These are phyloP conservation scores for Trapa incisa DNA, from an alignment of 345 rosid species.

Conservation along the genomic window DNA sequence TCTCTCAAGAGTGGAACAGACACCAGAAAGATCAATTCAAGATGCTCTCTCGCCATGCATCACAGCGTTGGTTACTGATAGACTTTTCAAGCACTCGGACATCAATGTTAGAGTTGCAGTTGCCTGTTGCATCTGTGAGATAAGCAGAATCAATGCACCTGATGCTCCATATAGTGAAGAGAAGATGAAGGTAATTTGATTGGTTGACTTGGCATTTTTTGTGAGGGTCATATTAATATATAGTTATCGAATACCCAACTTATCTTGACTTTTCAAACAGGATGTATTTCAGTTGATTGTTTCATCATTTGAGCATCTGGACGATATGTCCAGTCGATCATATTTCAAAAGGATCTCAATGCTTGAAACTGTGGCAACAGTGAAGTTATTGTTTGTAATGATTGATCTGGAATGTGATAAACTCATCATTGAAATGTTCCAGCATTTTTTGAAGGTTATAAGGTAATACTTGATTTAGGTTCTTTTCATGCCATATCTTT, in stretches of 20 bases:
- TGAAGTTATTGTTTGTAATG: constrained; percentile 92
- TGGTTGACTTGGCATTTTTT: neutral
- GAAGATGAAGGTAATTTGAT: constrained; percentile 55
- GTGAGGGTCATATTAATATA: neutral
- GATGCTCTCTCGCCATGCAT: constrained; percentile 56
- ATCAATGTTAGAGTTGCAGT: constrained; percentile 79
- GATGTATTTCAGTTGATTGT: constrained; percentile 85
- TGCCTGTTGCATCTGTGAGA: constrained; percentile 91
- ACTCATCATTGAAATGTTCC: constrained; percentile 82
- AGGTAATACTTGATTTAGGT: constrained; percentile 35
- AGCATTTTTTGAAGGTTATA: constrained; percentile 62
- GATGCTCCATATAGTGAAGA: constrained; percentile 96
- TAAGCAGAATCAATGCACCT: constrained; percentile 95
- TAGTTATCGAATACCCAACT: constrained; percentile 1
- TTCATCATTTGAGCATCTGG: constrained; percentile 68
- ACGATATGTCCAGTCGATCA: constrained; percentile 57
- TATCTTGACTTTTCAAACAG: constrained; percentile 24
- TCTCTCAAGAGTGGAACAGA: constrained; percentile 75
- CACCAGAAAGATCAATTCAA: constrained; percentile 58
- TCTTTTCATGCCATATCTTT: neutral
- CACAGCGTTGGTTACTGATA: constrained; percentile 53
- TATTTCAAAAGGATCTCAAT: constrained; percentile 62
- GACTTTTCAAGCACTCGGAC: constrained; percentile 59
- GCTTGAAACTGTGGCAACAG: constrained; percentile 96
- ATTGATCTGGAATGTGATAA: constrained; percentile 93